Conservation (phyloP, 2,329 filamentous ascomycete species). For the Helicocarpus griseus region DNA sequence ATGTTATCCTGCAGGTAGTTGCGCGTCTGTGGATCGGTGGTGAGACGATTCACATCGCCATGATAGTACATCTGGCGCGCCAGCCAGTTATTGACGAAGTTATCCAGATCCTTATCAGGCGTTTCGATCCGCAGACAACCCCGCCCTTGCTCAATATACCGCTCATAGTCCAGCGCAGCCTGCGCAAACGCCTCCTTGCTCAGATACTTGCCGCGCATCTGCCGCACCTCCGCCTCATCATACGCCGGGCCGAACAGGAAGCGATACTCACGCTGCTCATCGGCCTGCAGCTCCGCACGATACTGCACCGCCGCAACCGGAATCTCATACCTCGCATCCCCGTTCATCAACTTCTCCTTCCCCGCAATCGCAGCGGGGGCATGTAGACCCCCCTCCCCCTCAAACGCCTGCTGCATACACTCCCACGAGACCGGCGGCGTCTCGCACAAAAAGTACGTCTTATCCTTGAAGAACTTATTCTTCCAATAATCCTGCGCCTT, state of each 20-base stretch:
- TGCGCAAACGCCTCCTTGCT: constrained; percentile 40
- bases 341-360: constrained; percentile 30
- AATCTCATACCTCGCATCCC: constrained; percentile 48
- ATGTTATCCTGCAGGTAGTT: constrained; percentile 54
- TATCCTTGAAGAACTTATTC: constrained; percentile 48
- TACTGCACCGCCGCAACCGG: constrained; percentile 48
- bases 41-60: constrained; percentile 49
- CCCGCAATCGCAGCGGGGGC: constrained; percentile 37
- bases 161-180: constrained; percentile 40
- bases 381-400: constrained; percentile 48
- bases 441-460: constrained; percentile 49
- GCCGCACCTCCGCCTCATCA: constrained; percentile 41
- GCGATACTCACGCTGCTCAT: constrained; percentile 39
- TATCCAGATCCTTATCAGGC: constrained; percentile 46
- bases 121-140: constrained; percentile 46
- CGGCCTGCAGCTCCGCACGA: constrained; percentile 30
- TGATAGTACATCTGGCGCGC: constrained; percentile 51
- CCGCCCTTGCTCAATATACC: constrained; percentile 42
- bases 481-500: constrained; percentile 49
- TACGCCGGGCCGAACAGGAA: constrained; percentile 48
- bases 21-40: constrained; percentile 50
- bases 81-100: constrained; percentile 52
- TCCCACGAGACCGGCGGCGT: constrained; percentile 44
- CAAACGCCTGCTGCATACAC: constrained; percentile 43
- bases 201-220: constrained; percentile 41